Evolutionary conservation across 495 filamentous ascomycete genomes (phyloP), one percentile per base, ranked within the genome.

Genomic region (Penicillium pancosmium): DNA sequence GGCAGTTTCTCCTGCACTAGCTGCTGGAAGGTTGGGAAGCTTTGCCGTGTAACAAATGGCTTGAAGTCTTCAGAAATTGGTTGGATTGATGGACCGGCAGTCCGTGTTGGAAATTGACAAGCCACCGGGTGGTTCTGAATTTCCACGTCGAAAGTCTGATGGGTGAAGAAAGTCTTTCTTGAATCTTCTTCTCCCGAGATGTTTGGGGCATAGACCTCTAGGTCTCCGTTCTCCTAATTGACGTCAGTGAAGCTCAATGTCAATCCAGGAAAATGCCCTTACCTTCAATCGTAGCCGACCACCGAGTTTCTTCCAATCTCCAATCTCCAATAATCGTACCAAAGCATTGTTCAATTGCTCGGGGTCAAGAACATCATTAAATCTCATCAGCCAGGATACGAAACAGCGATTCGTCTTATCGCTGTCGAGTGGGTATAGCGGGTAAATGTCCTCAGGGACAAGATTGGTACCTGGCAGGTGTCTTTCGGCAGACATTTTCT

Each of bases 311-410:
- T n/a, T 25, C 46, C 46, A 48, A 25, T 48, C 46, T 11, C 21
- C 21, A 23, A 48, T 48, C 11, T 13, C 46, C 10, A 48, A n/a
- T 23, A 48, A 3, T 27, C 11, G 7, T 13, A 5, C 6, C 23
- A 48, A 48, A 25, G 46, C 46, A 48, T 48, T 27, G 12, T 48
- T 23, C 23, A 48, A 27, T 27, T 25, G 18, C 31, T 27, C 12
- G n/a, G 46, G 8, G 21, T 48, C 46, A n/a, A 48, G 46, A 9
- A 48, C 46, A 19, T 48, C 46, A n/a, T 48, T 48, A 7, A 48
- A 48, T 10, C 7, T 11, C 46, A 48, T 48, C 15, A 27, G 12
- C 23, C 46, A 23, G 23, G 18, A 25, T 12, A 48, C 46, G 21
- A 48, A 48, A 27, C 19, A 48, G 10, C 21, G 46, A 15, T 48